A percentile compares a stretch with the other conserved stretches of the same genome.
phyloP scores from a whole-genome alignment of 768 basidiomycete genomes.

The Tricholoma sp. region DNA sequence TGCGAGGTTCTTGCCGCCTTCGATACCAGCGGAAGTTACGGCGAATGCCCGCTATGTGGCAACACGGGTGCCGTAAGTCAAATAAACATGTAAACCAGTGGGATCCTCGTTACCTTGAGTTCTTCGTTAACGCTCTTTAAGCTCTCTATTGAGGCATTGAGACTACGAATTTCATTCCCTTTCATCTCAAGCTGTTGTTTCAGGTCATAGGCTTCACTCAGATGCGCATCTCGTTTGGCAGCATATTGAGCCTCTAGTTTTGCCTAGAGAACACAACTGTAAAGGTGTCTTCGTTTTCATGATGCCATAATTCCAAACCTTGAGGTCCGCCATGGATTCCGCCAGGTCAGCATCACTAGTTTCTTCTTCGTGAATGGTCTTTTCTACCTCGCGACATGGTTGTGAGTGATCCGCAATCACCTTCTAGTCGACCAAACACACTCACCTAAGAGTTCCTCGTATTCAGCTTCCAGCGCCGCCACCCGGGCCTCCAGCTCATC shows the following conservation, averaged over 20 bases:
- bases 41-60: slow-evolving; percentile 83
- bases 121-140: slow-evolving; percentile 97
- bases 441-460: slow-evolving; percentile 93
- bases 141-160: slow-evolving; percentile 85
- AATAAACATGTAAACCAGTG: slow-evolving; percentile 1
- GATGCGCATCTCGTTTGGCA: slow-evolving; percentile 86
- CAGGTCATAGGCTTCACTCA: slow-evolving; percentile 79
- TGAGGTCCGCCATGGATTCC: slow-evolving; percentile 86
- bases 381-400: slow-evolving; percentile 49
- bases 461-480: slow-evolving; percentile 81
- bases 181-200: slow-evolving; percentile 88
- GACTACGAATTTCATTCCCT: slow-evolving; percentile 74
- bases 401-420: slow-evolving; percentile 11
- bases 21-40: slow-evolving; percentile 94
- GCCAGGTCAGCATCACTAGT: slow-evolving; percentile 76
- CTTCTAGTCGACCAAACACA: slow-evolving; percentile 12
- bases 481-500: slow-evolving; percentile 87
- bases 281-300: slow-evolving; percentile 10
- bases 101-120: slow-evolving; percentile 66
- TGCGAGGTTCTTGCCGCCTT: slow-evolving; percentile 94
- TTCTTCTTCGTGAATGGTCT: slow-evolving; percentile 88
- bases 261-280: slow-evolving; percentile 42
- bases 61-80: slow-evolving; percentile 11
- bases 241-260: slow-evolving; percentile 94
- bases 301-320: slow-evolving; percentile 42